Base-by-base conservation (phyloP, 2,329 filamentous ascomycete species). In the Penicillium hordei region DNA sequence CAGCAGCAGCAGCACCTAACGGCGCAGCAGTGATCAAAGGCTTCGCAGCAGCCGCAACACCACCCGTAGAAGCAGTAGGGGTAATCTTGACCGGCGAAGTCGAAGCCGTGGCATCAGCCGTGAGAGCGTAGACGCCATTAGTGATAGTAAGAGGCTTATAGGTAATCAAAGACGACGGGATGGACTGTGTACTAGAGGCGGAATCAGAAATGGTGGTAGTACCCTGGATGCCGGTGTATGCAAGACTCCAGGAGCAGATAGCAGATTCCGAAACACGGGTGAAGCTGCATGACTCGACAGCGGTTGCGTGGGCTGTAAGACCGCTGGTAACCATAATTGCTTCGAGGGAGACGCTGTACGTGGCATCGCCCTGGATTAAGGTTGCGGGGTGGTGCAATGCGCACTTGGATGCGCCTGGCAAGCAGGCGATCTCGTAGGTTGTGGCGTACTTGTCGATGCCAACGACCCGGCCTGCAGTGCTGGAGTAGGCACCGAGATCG, bases 181-280 rank as follows among this genome's bases (percentile, higher is more conserved):
- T 25, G 12, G 19, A 33, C 2, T 29, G 51, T 7, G 57, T 25
- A 7, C 43, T 21, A 13, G 49, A 40, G 13, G 17, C 10, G 1
- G 21, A 34, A 9, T 15, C 34, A 13, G 48, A 52, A 13, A 19
- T 7, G 9, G 57, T 52, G 19, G 19, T 1, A 12, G 13, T 29
- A 12, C 17, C 19, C 23, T 7, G 4, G 9, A 39, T 39, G 2
- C 36, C 36, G n/a, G 31, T 39, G 42, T 46, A 36, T 7, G 8
- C 51, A 13, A 52, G 6, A n/a, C n/a, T 44, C 43, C 31, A 45
- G 3, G 43, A 31, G 42, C 60, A 61, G 6, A 44, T 23, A 25
- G 33, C 53, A 23, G 60, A 61, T 17, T 61, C 57, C 39, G 60
- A 55, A 19, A 15, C 9, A 10, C 45, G 53, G n/a, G 57, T 61